Evolutionary conservation across 139 green algal species (phyloP), one percentile per base, ranked within the genome.

Genomic region (Chlorella sp.): DNA sequence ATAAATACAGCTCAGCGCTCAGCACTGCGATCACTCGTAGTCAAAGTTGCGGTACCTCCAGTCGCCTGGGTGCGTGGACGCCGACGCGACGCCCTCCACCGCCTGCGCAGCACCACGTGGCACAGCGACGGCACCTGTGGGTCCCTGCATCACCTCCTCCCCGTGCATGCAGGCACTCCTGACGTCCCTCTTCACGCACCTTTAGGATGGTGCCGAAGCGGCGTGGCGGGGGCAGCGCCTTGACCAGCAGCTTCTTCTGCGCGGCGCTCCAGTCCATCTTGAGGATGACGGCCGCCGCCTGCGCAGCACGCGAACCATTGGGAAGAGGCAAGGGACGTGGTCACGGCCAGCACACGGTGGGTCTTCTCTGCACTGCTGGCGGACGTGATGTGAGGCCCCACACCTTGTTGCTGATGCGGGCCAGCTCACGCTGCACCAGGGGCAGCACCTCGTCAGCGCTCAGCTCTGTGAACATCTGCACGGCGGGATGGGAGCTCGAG

Each of bases 31-130:
- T 77, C 64, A 85, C 27, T 88, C 79, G 35, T 88, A 85, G 60
- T 85, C 79, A 62, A 84, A 85, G 64, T 81, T 65, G 24, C 30
- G 29, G 68, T 77, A 88, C 17, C 83, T 51, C 79, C 79, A 85
- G 69, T 88, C 83, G 1, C 83, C 83, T 1, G 83, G 83, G 72
- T 88, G 83, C 30, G 64, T 75, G 31, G 66, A 79, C 5, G 77
- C 77, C 2, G 82, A 74, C 27, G 79, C 72, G 22, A 70, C 61
- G 23, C 79, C 83, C 72, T 88, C 83, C 2, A 80, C 49, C n/a
- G 74, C 69, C 29, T 76, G 79, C 74, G 85, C 33, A 36, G n/a
- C n/a, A n/a, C n/a, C n/a, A n/a, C n/a, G n/a, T n/a, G n/a, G n/a
- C n/a, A n/a, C n/a, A n/a, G n/a, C n/a, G n/a, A n/a, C n/a, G n/a